Base-by-base conservation (phyloP, 306 rosid species). In the Purshia tridentata region DNA sequence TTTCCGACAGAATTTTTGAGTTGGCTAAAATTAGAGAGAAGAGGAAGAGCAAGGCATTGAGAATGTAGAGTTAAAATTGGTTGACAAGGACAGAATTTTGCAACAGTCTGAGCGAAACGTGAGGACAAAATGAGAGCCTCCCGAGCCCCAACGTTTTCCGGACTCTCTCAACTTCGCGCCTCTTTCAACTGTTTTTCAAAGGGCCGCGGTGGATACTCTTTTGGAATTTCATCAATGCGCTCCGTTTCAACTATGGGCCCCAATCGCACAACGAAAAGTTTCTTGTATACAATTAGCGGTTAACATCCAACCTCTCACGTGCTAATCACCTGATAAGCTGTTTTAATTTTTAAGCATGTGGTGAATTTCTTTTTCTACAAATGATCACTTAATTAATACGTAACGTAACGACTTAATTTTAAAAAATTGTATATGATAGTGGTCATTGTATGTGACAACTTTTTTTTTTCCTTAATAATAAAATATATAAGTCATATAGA, bases 41-140 rank as follows among this genome's bases (percentile, higher is more conserved):
- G 49, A 65, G 74, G 78, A 73, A 73, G 47, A 44, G 49, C 19
- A 61, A 8, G 9, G 12, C 47, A 35, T 50, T 2, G 35, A 60
- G 23, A 73, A 46, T 72, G 60, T 23, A 73, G 49, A 73, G 75
- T 47, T 76, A 73, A 72, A 68, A 71, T 22, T 74, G 66, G 77
- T 9, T 6, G 64, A 35, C 61, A 70, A 69, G 51, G 60, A 72
- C 68, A 58, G 77, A 63, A 66, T 75, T 78, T n/a, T 29, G 66
- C 65, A 20, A 69, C 61, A 44, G 54, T 39, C 62, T 39, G 65
- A 45, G 76, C 87, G 87, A 64, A 78, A 83, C 67, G 67, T 75
- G 46, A 72, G 90, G 82, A 78, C 56, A 23, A 63, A 78, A 81
- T 51, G 64, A 80, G 56, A 77, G 75, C 73, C 85, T 68, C 77